Evolutionary conservation across 495 filamentous ascomycete genomes (phyloP), one percentile per base, ranked within the genome.

Genomic region (Penicillium nucicola): DNA sequence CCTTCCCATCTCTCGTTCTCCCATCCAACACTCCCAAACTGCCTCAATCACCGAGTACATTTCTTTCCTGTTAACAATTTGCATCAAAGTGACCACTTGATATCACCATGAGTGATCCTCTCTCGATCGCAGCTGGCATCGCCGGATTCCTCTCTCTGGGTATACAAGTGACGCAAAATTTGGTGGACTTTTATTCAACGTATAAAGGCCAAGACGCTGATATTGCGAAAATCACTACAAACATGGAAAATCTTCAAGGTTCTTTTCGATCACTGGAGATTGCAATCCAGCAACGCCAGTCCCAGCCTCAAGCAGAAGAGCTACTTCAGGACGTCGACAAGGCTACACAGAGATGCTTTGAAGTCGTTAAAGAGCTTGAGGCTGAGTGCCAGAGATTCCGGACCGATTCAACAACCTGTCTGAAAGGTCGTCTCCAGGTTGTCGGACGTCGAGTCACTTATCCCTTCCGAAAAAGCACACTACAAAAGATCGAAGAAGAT

Each of bases 401-500:
- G n/a, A 45, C 50, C 40, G 50, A 38, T 1, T 32, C 57, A 5
- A n/a, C 40, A 3, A 17, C 23, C 17, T 10, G 37, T 25, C 22
- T 61, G n/a, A 61, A 46, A 31, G 50, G 19, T 48, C 38, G 42
- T 0, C n/a, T 61, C 19, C 41, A 53, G 12, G 6, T 46, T 20
- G 43, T 50, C 12, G 55, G 57, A 6, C 67, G 58, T 19, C 46
- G 54, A 9, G 50, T 33, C 2, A 38, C 58, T 9, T 70, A 71
- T 53, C 68, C 61, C 12, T 70, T 71, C 38, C 56, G 61, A 14
- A 43, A 54, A 44, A 65, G 60, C 36, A 68, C 66, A 1, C 49
- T 71, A 28, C 46, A 58, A 33, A 70, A 67, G 39, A 54, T 71
- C 7, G 61, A 67, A 49, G 62, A 66, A 51, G 53, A 61, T 33